Conservation (phyloP, 148 eudicot genomes). For the Dysphania ambrosioides region DNA sequence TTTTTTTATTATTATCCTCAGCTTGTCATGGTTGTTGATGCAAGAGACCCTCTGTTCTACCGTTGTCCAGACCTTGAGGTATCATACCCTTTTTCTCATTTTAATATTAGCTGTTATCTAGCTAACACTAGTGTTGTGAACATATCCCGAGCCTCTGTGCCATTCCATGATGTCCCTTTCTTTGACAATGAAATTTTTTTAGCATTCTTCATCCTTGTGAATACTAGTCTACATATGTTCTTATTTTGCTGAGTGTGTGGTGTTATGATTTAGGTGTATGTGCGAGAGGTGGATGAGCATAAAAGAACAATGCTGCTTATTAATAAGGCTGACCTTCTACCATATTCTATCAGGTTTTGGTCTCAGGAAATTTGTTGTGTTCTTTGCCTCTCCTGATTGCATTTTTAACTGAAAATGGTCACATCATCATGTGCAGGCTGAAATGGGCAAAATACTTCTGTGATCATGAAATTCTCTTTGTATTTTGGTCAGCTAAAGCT, state of each 20-base stretch:
- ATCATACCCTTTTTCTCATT: conserved; percentile 12
- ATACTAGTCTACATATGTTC: neutral
- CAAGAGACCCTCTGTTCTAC: conserved; percentile 93
- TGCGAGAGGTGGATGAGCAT: conserved; percentile 76
- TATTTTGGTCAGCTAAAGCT: conserved; percentile 99
- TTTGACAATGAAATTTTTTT: neutral
- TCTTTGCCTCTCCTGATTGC: neutral
- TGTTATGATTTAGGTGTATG: conserved; percentile 63
- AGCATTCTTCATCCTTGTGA: neutral
- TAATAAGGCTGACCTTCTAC: conserved; percentile 94
- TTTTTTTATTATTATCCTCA: conserved; percentile 32
- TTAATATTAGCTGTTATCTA: conserved; percentile 9
- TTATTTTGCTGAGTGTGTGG: neutral
- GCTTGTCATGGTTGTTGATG: conserved; percentile 99
- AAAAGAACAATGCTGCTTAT: conserved; percentile 85
- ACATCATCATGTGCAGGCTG: conserved; percentile 43
- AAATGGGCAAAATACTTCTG: conserved; percentile 88
- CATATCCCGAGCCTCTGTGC: neutral
- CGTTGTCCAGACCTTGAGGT: conserved; percentile 99
- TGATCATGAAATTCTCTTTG: conserved; percentile 67
- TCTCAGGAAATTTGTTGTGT: neutral
- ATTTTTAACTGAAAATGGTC: neutral
- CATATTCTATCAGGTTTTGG: conserved; percentile 58
- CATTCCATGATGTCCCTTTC: neutral
- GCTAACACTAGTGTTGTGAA: neutral